Evolutionary conservation across 495 filamentous ascomycete genomes (phyloP).

Genomic region (Aspergillus bridgeri): DNA sequence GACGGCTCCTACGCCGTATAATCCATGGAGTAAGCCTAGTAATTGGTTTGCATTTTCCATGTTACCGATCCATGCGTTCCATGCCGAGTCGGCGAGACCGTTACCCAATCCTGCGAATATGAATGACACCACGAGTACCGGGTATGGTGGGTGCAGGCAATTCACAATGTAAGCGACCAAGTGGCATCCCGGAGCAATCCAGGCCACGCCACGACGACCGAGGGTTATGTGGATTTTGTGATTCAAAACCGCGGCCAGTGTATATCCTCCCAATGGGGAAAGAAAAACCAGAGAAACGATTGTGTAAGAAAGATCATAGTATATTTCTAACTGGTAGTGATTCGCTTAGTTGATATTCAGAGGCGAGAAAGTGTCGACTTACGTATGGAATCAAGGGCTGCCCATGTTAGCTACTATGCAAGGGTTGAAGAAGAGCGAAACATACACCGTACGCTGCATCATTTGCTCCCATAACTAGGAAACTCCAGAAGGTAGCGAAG

Average conservation of each 20-base stretch:
- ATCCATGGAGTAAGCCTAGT: constrained; percentile 54
- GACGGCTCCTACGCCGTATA: constrained; percentile 58
- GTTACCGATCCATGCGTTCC: constrained; percentile 63
- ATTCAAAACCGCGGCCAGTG: constrained; percentile 51
- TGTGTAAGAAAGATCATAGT: constrained; percentile 55
- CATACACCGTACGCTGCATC: constrained; percentile 77
- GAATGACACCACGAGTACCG: constrained; percentile 54
- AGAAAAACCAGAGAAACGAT: constrained; percentile 60
- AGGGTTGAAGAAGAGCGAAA: constrained; percentile 7
- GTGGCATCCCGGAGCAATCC: constrained; percentile 61
- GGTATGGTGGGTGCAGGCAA: constrained; percentile 55
- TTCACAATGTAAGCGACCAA: constrained; percentile 60
- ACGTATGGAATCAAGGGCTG: constrained; percentile 61
- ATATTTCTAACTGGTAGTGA: constrained; percentile 49
- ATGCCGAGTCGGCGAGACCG: constrained; percentile 56
- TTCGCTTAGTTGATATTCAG: too few relatives aligned
- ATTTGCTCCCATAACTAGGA: constrained; percentile 77
- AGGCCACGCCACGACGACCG: constrained; percentile 74
- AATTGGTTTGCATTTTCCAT: constrained; percentile 59
- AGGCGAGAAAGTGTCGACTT: constrained; percentile 4
- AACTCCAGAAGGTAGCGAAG: constrained; percentile 63
- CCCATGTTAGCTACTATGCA: neutral
- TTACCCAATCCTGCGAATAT: constrained; percentile 60
- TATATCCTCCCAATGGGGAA: constrained; percentile 58
- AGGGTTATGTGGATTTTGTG: constrained; percentile 53